Percentiles rank a stretch among this genome's conserved stretches.
Evolutionary conservation across 2,329 filamentous ascomycete species (phyloP).

Genomic region (Botrytis cinerea): DNA sequence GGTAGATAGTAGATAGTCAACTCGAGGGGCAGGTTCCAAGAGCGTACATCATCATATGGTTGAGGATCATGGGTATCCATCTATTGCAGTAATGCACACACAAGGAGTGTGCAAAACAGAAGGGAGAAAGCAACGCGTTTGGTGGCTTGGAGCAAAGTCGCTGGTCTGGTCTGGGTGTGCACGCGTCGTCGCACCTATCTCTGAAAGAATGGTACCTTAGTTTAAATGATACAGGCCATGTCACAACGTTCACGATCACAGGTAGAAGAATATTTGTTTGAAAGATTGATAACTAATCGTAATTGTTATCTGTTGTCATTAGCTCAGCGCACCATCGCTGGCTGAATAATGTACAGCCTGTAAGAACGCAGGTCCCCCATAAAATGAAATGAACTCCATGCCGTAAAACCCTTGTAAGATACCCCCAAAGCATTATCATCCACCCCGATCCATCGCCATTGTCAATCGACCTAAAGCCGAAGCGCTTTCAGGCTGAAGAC

Average conservation of each 20-base stretch:
- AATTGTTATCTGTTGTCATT: conserved; percentile 27
- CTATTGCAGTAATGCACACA: not conserved
- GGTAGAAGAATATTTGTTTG: not conserved
- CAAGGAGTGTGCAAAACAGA: not conserved
- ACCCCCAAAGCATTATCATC: conserved; percentile 37
- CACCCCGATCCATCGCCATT: conserved; percentile 27
- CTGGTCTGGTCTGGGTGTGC: not conserved
- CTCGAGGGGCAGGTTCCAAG: not conserved
- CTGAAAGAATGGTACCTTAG: rapidly evolving
- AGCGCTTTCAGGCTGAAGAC: conserved; percentile 28
- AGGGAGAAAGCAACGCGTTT: not conserved
- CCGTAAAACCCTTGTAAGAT: conserved; percentile 34
- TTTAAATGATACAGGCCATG: no score
- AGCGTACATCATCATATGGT: not conserved
- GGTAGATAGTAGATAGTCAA: not conserved
- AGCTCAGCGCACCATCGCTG: conserved; percentile 40
- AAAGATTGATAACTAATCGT: conserved; percentile 32
- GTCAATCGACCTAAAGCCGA: conserved; percentile 24
- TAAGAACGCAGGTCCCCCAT: conserved; percentile 21
- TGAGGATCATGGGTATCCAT: not conserved
- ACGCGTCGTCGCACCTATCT: not conserved
- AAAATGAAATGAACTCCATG: conserved; percentile 36
- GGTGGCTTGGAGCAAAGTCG: not conserved
- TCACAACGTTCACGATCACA: not conserved
- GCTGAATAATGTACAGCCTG: conserved; percentile 39